Percentiles rank a stretch among this genome's conserved stretches.
phyloP scores from a whole-genome alignment of 2,329 filamentous ascomycete species.

The Phyllosticta capitalensis region DNA sequence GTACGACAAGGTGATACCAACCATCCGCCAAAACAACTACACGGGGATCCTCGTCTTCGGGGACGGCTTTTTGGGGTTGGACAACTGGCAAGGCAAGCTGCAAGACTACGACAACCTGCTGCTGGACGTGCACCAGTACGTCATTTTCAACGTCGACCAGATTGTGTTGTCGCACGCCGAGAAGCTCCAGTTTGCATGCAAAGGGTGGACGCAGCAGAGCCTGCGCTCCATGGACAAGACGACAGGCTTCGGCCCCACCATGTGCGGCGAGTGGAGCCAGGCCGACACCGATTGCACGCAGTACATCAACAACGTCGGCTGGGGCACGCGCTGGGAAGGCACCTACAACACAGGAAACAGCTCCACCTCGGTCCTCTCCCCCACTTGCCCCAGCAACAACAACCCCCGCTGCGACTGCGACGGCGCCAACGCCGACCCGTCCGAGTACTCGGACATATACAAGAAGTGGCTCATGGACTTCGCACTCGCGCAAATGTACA shows the following conservation, averaged over 20 bases:
- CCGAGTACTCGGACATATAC: slow-evolving; percentile 60
- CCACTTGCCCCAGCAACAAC: slow-evolving; percentile 59
- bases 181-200: slow-evolving; percentile 81
- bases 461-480: slow-evolving; percentile 82
- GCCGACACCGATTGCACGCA: slow-evolving; percentile 90
- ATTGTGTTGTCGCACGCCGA: slow-evolving; percentile 70
- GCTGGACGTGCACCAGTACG: slow-evolving; percentile 96
- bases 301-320: slow-evolving; percentile 80
- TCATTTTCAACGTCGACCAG: slow-evolving; percentile 90
- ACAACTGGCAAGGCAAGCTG: slow-evolving; percentile 82
- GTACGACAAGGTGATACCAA: slow-evolving; percentile 63
- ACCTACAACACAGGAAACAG: slow-evolving; percentile 62
- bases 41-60: slow-evolving; percentile 70
- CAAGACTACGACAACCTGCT: slow-evolving; percentile 62
- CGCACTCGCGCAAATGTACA: slow-evolving; percentile 91
- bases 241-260: slow-evolving; percentile 82
- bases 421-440: slow-evolving; percentile 63
- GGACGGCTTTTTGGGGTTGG: slow-evolving; percentile 86
- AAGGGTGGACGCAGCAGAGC: slow-evolving; percentile 76
- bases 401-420: slow-evolving; percentile 61
- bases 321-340: slow-evolving; percentile 86
- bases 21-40: slow-evolving; percentile 70
- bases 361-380: slow-evolving; percentile 53
- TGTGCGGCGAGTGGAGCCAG: slow-evolving; percentile 96
- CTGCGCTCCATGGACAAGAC: slow-evolving; percentile 58